These are phyloP conservation scores for Ustilago trichophora DNA, from an alignment of 1,284 basidiomycete genomes.

Conservation along the genomic window DNA sequence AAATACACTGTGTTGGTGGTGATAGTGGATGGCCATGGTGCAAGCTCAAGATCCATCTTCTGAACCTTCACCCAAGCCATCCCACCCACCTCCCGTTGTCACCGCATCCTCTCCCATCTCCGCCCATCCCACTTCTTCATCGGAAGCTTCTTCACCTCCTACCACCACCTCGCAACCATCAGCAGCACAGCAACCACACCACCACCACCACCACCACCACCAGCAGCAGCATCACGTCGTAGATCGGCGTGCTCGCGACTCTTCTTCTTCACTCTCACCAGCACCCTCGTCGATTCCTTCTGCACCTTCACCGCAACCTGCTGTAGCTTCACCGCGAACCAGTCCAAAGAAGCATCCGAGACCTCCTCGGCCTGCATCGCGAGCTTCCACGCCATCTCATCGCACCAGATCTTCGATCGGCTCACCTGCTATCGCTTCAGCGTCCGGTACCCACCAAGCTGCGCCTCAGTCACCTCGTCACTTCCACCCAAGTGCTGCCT, in stretches of 20 bases:
- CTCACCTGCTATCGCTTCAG: too few relatives aligned
- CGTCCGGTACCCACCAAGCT: too few relatives aligned
- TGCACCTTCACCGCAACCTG: conserved; percentile 8
- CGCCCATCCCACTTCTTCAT: neutral
- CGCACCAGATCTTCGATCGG: too few relatives aligned
- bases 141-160: neutral
- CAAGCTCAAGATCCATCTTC: conserved; percentile 18
- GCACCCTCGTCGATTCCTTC: conserved; percentile 31
- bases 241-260: conserved; percentile 14
- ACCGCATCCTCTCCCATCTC: conserved; percentile 13
- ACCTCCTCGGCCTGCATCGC: neutral
- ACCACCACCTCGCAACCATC: neutral
- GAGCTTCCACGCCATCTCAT: conserved; percentile 3
- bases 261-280: conserved; percentile 33
- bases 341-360: neutral
- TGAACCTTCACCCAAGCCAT: conserved; percentile 24
- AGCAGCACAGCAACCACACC: too few relatives aligned
- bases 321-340: neutral
- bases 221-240: neutral
- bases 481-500: too few relatives aligned
- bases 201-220: too few relatives aligned
- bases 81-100: conserved; percentile 7
- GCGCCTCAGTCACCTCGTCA: too few relatives aligned
- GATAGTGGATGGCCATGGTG: conserved; percentile 26
- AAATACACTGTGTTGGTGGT: too few relatives aligned